Evolutionary conservation across 1,139 yeast species (phyloP), one percentile per base, ranked within the genome.

Genomic region (Debaryomyces nepalensis): DNA sequence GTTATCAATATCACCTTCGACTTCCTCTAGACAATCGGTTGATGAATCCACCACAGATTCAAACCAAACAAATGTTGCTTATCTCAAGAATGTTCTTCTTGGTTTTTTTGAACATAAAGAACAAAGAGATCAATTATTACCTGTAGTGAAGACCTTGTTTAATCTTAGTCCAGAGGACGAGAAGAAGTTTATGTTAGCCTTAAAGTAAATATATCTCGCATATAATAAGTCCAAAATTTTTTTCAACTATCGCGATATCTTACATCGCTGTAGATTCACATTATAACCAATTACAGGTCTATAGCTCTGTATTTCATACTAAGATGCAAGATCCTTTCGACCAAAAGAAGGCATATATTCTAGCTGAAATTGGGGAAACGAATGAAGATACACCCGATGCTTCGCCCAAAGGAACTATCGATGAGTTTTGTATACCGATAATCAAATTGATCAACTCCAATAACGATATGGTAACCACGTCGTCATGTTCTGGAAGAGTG

Each of bases 31-130:
- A 21, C 20, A 32, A 9, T 43, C 46, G 4, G 27, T 40, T 8
- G 47, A 47, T 4, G 47, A 30, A 5, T 30, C 30, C 9, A 24
- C 27, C 22, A 16, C 33, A 11, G 33, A 23, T 14, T 24, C 22
- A 16, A 30, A 41, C 23, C 53, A 50, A 5, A 59, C 68, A 21
- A 72, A 84, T 54, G 70, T 84, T 21, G 88, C 93, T 14, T 93
- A 93, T 59, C 75, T 90, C 41, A 87, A 87, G 59, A 93, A 93
- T 58, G 97, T 93, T 2, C 64, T 93, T 14, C 67, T 93, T 6
- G 97, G 97, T 1, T 93, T 86, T 60, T 66, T 93, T 48, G 97
- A 91, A 57, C 96, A 88, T 57, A 87, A 78, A 55, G 98, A 91
- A n/a, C 97, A 91, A 62, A 73, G 98, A 41, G 82, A 76, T 26